Evolutionary conservation across 176 grass and related monocot genomes (phyloP).

Genomic region (Typha latifolia): DNA sequence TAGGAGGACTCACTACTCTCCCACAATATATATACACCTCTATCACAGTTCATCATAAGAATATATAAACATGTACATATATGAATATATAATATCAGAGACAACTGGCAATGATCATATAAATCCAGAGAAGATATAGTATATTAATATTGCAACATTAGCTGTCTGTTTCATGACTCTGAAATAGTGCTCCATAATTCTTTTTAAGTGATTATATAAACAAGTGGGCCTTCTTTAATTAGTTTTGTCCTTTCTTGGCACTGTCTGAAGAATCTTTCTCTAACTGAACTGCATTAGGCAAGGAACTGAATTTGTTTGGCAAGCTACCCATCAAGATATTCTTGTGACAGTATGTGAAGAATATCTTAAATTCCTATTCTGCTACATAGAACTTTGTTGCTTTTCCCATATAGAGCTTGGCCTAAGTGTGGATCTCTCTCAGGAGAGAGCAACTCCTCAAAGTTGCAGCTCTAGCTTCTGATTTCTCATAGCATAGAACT

Average conservation of each 20-base stretch:
- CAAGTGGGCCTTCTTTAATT: conserved; percentile 49
- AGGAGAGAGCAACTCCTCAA: neutral
- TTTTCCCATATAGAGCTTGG: conserved; percentile 26
- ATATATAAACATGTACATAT: too few species aligned
- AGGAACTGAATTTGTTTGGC: conserved; percentile 54
- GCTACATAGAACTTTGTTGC: conserved; percentile 34
- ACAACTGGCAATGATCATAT: conserved; percentile 44
- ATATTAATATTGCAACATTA: conserved; percentile 35
- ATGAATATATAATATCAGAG: neutral
- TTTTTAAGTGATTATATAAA: conserved; percentile 35
- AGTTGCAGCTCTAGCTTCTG: neutral
- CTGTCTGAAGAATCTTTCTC: conserved; percentile 48
- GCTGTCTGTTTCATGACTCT: conserved; percentile 41
- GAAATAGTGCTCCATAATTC: conserved; percentile 41
- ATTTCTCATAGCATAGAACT: neutral
- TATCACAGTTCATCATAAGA: too few species aligned
- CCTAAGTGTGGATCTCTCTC: conserved; percentile 11
- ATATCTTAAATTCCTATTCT: conserved; percentile 52
- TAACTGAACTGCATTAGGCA: conserved; percentile 42
- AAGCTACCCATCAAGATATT: conserved; percentile 25
- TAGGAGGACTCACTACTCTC: too few species aligned
- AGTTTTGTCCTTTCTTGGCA: conserved; percentile 60
- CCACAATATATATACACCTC: too few species aligned
- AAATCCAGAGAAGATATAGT: conserved; percentile 34
- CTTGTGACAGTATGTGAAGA: conserved; percentile 33